Conservation (phyloP, 1,139 yeast species). For the Dujonia santamariae region DNA sequence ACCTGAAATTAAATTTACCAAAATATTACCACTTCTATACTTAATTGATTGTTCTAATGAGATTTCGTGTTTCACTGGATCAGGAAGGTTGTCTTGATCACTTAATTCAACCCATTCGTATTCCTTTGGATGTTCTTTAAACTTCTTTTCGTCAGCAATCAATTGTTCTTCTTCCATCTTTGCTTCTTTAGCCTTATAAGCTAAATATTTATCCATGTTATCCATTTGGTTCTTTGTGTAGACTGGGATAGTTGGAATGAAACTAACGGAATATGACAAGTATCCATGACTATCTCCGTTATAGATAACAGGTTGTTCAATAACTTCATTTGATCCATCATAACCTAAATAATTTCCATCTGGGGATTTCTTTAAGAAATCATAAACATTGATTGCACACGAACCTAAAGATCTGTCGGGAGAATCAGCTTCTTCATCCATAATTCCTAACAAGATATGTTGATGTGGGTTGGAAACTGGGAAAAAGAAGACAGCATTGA, state of each 20-base stretch:
- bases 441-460: constrained; percentile 52
- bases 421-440: constrained; percentile 64
- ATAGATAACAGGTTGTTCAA: constrained; percentile 45
- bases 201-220: constrained; percentile 32
- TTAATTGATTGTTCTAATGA: constrained; percentile 51
- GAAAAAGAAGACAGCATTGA: constrained; percentile 55
- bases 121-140: constrained; percentile 55
- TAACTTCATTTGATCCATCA: constrained; percentile 47
- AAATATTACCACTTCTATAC: constrained; percentile 61
- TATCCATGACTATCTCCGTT: constrained; percentile 47
- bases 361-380: constrained; percentile 46
- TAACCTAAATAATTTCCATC: constrained; percentile 47
- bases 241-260: constrained; percentile 62
- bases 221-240: constrained; percentile 54
- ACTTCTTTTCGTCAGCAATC: constrained; percentile 43
- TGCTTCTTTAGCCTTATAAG: constrained; percentile 23
- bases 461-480: constrained; percentile 65
- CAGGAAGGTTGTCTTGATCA: constrained; percentile 38
- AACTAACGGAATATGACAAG: constrained; percentile 56
- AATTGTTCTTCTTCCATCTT: constrained; percentile 36
- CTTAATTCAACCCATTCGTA: constrained; percentile 64
- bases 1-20: constrained; percentile 52
- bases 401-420: constrained; percentile 65
- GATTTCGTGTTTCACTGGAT: constrained; percentile 45
- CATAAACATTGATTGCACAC: constrained; percentile 48